phyloP scores from a whole-genome alignment of 768 basidiomycete genomes.

The Tephrocybe sp. region DNA sequence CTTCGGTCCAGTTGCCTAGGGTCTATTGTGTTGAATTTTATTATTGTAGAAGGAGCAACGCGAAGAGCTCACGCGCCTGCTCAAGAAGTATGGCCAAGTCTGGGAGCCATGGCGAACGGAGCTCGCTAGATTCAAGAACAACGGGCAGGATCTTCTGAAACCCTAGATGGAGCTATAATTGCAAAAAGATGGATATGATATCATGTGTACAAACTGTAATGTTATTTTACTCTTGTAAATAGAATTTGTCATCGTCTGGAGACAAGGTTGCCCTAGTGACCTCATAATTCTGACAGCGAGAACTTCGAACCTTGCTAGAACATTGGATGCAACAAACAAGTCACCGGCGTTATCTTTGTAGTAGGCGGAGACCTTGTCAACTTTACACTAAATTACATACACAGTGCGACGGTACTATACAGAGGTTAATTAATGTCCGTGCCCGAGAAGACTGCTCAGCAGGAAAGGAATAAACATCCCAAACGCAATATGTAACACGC shows the following conservation, averaged over 20 bases:
- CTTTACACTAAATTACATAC: neutral
- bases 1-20: neutral
- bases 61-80: conserved; percentile 65
- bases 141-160: conserved; percentile 56
- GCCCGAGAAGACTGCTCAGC: conserved; percentile 58
- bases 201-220: neutral
- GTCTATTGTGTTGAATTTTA: neutral
- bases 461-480: conserved; percentile 75
- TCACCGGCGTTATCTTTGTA: no score
- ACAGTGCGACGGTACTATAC: neutral
- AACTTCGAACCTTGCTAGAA: no score
- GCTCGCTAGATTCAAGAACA: conserved; percentile 70
- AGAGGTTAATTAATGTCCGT: conserved; percentile 43
- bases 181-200: neutral
- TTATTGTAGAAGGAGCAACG: conserved; percentile 74
- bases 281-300: no score
- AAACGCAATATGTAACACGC: conserved; percentile 51
- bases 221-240: neutral
- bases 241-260: neutral
- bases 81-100: conserved; percentile 82
- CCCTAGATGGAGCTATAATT: neutral
- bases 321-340: no score
- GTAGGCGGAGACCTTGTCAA: no score
- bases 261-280: no score
- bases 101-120: conserved; percentile 89